These are phyloP conservation scores for Saccharomycopsis fodiens DNA, from an alignment of 805 yeast genomes.

Conservation along the genomic window DNA sequence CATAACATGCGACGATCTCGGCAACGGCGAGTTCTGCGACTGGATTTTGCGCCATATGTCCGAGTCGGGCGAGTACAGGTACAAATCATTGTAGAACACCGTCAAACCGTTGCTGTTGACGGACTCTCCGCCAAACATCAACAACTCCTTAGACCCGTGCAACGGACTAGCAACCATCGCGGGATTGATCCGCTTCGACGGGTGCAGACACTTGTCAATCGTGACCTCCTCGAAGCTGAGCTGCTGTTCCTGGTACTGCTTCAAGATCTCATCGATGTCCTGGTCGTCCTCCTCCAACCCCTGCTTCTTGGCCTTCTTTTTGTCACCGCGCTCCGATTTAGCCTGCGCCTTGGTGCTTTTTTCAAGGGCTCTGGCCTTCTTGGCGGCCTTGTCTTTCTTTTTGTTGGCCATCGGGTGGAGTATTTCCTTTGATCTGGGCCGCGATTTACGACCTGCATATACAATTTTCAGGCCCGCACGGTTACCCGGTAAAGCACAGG, in stretches of 20 bases:
- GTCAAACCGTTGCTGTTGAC: slow-evolving; percentile 41
- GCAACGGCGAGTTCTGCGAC: slow-evolving; percentile 85
- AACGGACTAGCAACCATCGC: slow-evolving; percentile 68
- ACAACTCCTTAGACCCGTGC: slow-evolving; percentile 68
- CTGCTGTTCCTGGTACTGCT: slow-evolving; percentile 73
- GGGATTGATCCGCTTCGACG: slow-evolving; percentile 65
- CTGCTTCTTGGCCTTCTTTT: slow-evolving; percentile 64
- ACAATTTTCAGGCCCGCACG: too few relatives aligned
- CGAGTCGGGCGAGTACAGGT: slow-evolving; percentile 63
- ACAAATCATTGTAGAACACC: slow-evolving; percentile 75
- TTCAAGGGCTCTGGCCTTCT: slow-evolving; percentile 79
- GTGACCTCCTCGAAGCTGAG: slow-evolving; percentile 66
- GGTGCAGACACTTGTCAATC: slow-evolving; percentile 49
- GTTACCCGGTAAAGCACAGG: too few relatives aligned
- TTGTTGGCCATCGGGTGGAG: slow-evolving; percentile 76
- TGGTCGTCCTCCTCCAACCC: slow-evolving; percentile 81
- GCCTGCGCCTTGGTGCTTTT: slow-evolving; percentile 69
- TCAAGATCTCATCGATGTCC: slow-evolving; percentile 78
- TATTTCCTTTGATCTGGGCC: too few relatives aligned
- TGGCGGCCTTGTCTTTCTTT: slow-evolving; percentile 82
- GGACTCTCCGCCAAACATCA: slow-evolving; percentile 89
- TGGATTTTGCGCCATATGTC: slow-evolving; percentile 73
- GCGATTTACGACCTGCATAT: too few relatives aligned
- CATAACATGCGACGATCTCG: slow-evolving; percentile 91
- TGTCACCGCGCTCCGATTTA: slow-evolving; percentile 68